Base-by-base conservation (phyloP, 495 filamentous ascomycete genomes). In the Bryoglossum gracile region DNA sequence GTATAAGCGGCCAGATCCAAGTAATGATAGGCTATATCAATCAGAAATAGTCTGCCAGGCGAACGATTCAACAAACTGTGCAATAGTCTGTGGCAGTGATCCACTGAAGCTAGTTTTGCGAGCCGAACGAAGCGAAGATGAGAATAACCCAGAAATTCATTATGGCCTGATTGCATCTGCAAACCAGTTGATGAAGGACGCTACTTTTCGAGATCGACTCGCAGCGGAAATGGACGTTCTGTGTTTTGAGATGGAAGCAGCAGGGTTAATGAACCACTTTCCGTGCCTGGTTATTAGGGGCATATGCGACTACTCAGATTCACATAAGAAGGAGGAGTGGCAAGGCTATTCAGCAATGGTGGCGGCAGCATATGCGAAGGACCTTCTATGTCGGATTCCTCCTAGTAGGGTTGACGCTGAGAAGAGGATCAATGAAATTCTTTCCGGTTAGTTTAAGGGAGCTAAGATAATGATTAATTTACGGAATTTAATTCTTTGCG, bases 161-260 rank as follows among this genome's bases (percentile, higher is more conserved):
- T 62, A 61, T 34, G 63, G 63, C n/a, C 19, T 51, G 3, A 60
- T 65, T 33, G 63, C 58, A 1, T 66, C 63, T 0, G 60, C 47
- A 0, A 52, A 66, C 22, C 28, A 51, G 14, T 36, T 62, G 0
- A 59, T 65, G 4, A 62, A 57, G 34, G 35, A 49, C 37, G 63
- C 50, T 8, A 9, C 9, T 0, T 11, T 19, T 0, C 48, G 63
- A 18, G 55, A 65, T 22, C 23, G 22, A 1, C 32, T 65, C 0
- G 19, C 32, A 0, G n/a, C 6, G 21, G 14, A 48, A 32, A 40
- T 38, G 22, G 38, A 48, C 37, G 51, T 72, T 13, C 53, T 72
- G 4, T 72, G 64, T 39, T 68, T 75, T 42, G 69, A 74, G 42
- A 75, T 71, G 65, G 70, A 76, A 49, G 63, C 66, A 13, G 71